Evolutionary conservation across 371 early-diverging fungal species (phyloP).

Genomic region (Circinella umbellata): DNA sequence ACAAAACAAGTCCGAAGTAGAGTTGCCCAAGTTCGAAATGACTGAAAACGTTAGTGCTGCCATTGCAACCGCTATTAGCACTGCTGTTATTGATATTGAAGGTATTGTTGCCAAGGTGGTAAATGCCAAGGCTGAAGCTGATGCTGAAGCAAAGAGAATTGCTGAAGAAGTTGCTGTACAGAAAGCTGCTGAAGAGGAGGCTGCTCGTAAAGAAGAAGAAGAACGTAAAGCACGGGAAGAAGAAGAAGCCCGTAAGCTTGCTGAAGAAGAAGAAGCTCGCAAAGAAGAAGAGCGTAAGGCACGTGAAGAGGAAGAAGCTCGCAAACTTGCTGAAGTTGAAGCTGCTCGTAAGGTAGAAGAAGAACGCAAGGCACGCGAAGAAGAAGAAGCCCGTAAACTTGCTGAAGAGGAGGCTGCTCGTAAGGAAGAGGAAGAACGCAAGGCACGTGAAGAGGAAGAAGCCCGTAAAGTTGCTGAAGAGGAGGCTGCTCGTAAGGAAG

Average conservation of each 20-base stretch:
- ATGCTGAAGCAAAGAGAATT: conserved; percentile 4
- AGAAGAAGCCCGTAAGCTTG: not conserved
- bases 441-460: conserved; percentile 26
- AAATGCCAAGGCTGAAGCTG: conserved; percentile 15
- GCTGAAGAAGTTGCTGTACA: conserved; percentile 9
- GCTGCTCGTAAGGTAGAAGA: conserved; percentile 4
- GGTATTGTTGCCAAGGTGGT: conserved; percentile 21
- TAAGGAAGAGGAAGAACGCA: conserved; percentile 27
- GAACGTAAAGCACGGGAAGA: not conserved
- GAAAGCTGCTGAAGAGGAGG: conserved; percentile 12
- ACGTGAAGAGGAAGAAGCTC: not conserved
- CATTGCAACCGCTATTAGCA: conserved; percentile 15
- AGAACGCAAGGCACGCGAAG: conserved; percentile 17
- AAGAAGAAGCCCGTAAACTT: conserved; percentile 15
- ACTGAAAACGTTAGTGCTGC: conserved; percentile 15
- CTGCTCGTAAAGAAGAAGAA: conserved; percentile 12
- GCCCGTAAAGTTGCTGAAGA: conserved; percentile 10
- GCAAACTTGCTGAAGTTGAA: not conserved
- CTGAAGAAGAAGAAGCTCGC: not conserved
- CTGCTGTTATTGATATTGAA: conserved; percentile 17
- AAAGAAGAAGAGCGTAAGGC: not conserved
- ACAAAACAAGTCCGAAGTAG: conserved; percentile 4
- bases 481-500: conserved; percentile 1
- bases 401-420: conserved; percentile 15
- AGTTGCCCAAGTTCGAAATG: conserved; percentile 1